Base-by-base conservation (phyloP, 495 filamentous ascomycete genomes). In the Xylaria nigripes region DNA sequence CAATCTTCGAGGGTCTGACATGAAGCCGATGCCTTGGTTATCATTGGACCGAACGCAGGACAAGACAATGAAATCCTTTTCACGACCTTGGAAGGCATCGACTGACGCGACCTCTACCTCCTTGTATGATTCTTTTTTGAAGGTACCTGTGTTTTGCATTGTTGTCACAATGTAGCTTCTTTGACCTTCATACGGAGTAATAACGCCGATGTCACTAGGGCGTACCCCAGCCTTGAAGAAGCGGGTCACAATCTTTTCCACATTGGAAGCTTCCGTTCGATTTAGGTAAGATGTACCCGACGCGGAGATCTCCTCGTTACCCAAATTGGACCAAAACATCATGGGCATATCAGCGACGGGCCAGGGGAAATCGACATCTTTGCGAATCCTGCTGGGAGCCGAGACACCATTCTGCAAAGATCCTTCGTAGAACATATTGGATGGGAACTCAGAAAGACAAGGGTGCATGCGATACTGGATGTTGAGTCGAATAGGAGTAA, bases 281-380 rank as follows among this genome's bases (percentile, higher is more conserved):
- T 99, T 99, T 46, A 99, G 83, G 65, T 97, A 99, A 8, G 92
- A 96, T 0, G 94, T 99, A 62, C 93, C 94, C 9, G 90, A 96
- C 0, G 94, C 93, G 41, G 90, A 95, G 50, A 99, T 97, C 68
- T 99, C 93, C 66, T 99, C 93, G 53, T 93, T 95, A 49, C 93
- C 93, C 42, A 96, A 74, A 65, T 97, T 97, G 7, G 91, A 94
- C 93, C 93, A 99, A 75, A 99, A 99, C 93, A 97, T 97, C 93
- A 99, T 99, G 8, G 93, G 93, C 54, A 83, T 85, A 60, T 97
- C 94, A 45, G 76, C 80, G 40, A 95, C 90, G 12, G 93, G 93
- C 93, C 93, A 99, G 2, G 93, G 93, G 70, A 99, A 99, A 65
- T 99, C 93, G 22, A 98, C 90, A 65, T 99, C 92, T 50, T 85